Percentiles rank a stretch among this genome's conserved stretches.
These are phyloP conservation scores for Aspergillus ochraceoroseus DNA, from an alignment of 2,329 filamentous ascomycete species.

Conservation along the genomic window DNA sequence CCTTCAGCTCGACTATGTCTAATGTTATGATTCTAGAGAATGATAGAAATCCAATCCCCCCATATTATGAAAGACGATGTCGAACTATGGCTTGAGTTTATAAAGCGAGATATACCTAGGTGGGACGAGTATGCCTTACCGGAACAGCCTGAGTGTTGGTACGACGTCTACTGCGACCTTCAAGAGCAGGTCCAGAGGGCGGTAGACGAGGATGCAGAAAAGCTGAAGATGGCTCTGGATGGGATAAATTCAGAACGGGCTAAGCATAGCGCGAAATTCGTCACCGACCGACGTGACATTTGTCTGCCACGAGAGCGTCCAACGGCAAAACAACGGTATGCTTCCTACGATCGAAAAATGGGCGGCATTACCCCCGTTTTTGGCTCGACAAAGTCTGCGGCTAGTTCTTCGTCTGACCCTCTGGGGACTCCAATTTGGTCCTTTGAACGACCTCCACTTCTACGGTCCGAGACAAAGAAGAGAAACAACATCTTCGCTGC, in stretches of 20 bases:
- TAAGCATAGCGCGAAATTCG: slow-evolving; percentile 54
- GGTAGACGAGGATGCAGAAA: slow-evolving; percentile 55
- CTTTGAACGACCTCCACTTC: slow-evolving; percentile 23
- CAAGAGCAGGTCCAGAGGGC: slow-evolving; percentile 55
- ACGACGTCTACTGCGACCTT: slow-evolving; percentile 69
- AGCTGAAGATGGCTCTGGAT: slow-evolving; percentile 54
- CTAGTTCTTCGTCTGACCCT: slow-evolving; percentile 14
- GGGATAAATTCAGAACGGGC: slow-evolving; percentile 56
- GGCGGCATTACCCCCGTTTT: slow-evolving; percentile 29
- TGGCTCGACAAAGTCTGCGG: slow-evolving; percentile 9
- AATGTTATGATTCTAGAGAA: slow-evolving; percentile 33
- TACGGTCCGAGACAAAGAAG: slow-evolving; percentile 27
- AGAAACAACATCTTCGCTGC: slow-evolving; percentile 35
- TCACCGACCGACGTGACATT: slow-evolving; percentile 41
- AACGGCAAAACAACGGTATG: slow-evolving; percentile 30
- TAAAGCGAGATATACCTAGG: slow-evolving; percentile 68
- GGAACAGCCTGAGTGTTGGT: slow-evolving; percentile 65
- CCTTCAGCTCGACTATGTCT: slow-evolving; percentile 5
- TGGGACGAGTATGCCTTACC: slow-evolving; percentile 64
- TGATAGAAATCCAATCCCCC: slow-evolving; percentile 69
- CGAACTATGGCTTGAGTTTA: slow-evolving; percentile 74
- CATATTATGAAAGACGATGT: slow-evolving; percentile 65
- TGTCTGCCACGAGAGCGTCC: slow-evolving; percentile 31
- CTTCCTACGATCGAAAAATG: slow-evolving; percentile 31
- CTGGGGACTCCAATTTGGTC: slow-evolving; percentile 20